Evolutionary conservation across 2,329 filamentous ascomycete species (phyloP).

Genomic region (Emericellopsis atlantica): DNA sequence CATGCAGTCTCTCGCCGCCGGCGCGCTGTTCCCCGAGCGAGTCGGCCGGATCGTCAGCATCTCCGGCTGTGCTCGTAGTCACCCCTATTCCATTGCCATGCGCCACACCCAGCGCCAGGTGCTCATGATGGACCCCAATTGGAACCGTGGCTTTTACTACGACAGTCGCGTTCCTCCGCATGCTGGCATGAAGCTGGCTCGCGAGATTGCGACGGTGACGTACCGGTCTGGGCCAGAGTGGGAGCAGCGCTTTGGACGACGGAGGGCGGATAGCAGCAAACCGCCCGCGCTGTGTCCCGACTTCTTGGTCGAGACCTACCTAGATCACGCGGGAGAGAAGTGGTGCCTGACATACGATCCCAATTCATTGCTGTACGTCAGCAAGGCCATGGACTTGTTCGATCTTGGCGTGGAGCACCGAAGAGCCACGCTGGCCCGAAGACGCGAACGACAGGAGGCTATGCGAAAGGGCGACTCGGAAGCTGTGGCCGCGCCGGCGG

Average conservation of each 20-base stretch:
- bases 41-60: constrained; percentile 78
- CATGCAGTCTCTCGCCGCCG: constrained; percentile 90
- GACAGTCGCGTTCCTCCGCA: constrained; percentile 70
- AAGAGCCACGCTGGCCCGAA: constrained; percentile 44
- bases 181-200: constrained; percentile 92
- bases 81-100: constrained; percentile 98
- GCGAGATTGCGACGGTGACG: constrained; percentile 94
- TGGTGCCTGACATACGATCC: constrained; percentile 95
- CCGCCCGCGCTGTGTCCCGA: constrained; percentile 93
- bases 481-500: constrained; percentile 26
- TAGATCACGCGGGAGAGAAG: constrained; percentile 96
- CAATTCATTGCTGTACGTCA: constrained; percentile 90
- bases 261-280: constrained; percentile 72
- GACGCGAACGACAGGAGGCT: constrained; percentile 42
- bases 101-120: constrained; percentile 94
- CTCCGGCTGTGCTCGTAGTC: constrained; percentile 84
- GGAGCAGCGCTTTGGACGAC: constrained; percentile 86
- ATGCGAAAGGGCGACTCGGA: constrained; percentile 28
- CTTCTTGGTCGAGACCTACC: constrained; percentile 94
- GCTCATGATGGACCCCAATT: constrained; percentile 97
- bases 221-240: constrained; percentile 95
- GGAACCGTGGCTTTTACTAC: constrained; percentile 93
- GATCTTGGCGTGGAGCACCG: constrained; percentile 71
- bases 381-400: constrained; percentile 98
- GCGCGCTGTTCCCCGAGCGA: constrained; percentile 68